These are phyloP conservation scores for Venturiaceae sp. DNA, from an alignment of 2,329 filamentous ascomycete species.

Conservation along the genomic window DNA sequence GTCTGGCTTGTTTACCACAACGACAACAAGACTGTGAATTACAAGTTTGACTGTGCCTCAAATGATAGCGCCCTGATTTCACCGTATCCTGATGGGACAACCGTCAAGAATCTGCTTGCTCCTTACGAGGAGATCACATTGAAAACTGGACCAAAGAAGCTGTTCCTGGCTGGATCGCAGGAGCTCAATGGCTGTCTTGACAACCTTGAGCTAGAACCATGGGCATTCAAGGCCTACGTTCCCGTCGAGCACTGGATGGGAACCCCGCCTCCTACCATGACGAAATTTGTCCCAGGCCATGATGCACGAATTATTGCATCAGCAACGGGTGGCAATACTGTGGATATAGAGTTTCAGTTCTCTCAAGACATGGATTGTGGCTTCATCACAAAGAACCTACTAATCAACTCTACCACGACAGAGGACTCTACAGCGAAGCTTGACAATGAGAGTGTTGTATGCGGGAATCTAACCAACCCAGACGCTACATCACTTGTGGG, in stretches of 20 bases:
- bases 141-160: neutral
- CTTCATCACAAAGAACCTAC: slow-evolving; percentile 39
- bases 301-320: slow-evolving; percentile 46
- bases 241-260: slow-evolving; percentile 38
- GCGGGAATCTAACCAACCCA: slow-evolving; percentile 22
- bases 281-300: slow-evolving; percentile 51
- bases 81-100: slow-evolving; percentile 43
- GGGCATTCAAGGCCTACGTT: slow-evolving; percentile 52
- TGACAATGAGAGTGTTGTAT: slow-evolving; percentile 30
- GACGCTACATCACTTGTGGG: slow-evolving; percentile 20
- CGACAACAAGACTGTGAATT: slow-evolving; percentile 38
- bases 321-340: slow-evolving; percentile 27
- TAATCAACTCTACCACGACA: slow-evolving; percentile 44
- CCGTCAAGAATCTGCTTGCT: slow-evolving; percentile 54
- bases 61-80: slow-evolving; percentile 39
- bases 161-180: slow-evolving; percentile 30
- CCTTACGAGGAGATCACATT: slow-evolving; percentile 48
- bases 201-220: slow-evolving; percentile 42
- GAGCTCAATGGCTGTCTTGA: slow-evolving; percentile 49
- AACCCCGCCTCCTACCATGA: slow-evolving; percentile 46
- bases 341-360: slow-evolving; percentile 48
- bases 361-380: slow-evolving; percentile 52
- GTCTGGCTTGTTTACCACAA: slow-evolving; percentile 46
- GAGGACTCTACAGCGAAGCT: slow-evolving; percentile 33
- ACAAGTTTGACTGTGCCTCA: slow-evolving; percentile 45